Evolutionary conservation across 257 asterid genomes (phyloP), one percentile per base, ranked within the genome.

Genomic region (Solanum arcanum): DNA sequence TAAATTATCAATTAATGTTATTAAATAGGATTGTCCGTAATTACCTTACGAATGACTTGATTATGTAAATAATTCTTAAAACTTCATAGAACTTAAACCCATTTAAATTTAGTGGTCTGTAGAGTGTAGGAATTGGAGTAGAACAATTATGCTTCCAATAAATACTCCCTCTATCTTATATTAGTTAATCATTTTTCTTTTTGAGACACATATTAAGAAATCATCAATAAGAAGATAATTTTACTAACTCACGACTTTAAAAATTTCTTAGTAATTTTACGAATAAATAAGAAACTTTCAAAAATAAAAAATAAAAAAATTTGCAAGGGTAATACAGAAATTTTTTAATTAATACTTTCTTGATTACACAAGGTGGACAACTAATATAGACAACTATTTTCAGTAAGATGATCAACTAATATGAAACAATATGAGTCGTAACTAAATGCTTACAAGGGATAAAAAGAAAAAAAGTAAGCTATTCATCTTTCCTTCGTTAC

Each of bases 271-370:
- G 20, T 10, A 56, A 56, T 56, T 18, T 56, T 18, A 56, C 64
- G 7, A 18, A 56, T 2, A 56, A 56, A 18, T 56, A 56, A 18
- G 64, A 56, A 56, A 18, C n/a, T 18, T 7, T 0, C 7, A 56
- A 18, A 52, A n/a, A n/a, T n/a, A n/a, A 52, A 52, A 18, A 18
- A 29, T 29, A 29, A 52, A 18, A 16, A 56, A 15, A n/a, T n/a
- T 15, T 49, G 23, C 3, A 49, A 49, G 3, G 60, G 3, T 49
- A 49, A 49, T 49, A 49, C 7, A 49, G 21, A 49, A 49, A 49
- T 0, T 0, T 0, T 6, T 15, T 49, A 49, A 18, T 18, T 56
- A 56, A 56, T 56, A n/a, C 12, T 56, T 56, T 56, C 5, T 18
- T 56, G 20, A 18, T 56, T 56, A 18, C 20, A 10, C 1, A 56